A percentile compares a stretch with the other conserved stretches of the same genome.
phyloP scores from a whole-genome alignment of 2,329 filamentous ascomycete species.

The Blastomyces gilchristii region DNA sequence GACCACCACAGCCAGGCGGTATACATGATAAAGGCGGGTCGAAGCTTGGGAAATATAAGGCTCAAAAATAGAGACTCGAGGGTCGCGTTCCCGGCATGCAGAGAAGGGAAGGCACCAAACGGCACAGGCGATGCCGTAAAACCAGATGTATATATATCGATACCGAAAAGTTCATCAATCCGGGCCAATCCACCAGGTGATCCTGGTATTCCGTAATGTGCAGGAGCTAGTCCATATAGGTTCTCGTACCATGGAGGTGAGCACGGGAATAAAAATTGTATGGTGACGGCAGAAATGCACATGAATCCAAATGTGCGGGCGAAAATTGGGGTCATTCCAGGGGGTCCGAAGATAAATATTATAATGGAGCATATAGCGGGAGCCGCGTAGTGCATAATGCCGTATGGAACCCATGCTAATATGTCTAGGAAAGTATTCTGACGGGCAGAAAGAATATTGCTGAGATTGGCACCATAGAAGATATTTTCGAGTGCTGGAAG shows the following conservation, averaged over 20 bases:
- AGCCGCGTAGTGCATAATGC: slow-evolving; percentile 78
- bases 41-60: slow-evolving; percentile 76
- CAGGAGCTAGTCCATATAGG: slow-evolving; percentile 77
- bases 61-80: slow-evolving; percentile 88
- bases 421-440: slow-evolving; percentile 75
- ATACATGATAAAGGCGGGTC: slow-evolving; percentile 70
- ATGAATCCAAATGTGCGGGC: slow-evolving; percentile 85
- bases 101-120: slow-evolving; percentile 87
- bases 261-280: slow-evolving; percentile 85
- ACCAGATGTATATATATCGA: slow-evolving; percentile 85
- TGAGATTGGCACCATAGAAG: slow-evolving; percentile 87
- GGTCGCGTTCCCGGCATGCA: slow-evolving; percentile 83
- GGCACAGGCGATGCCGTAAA: slow-evolving; percentile 86
- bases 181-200: slow-evolving; percentile 82
- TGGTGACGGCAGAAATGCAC: slow-evolving; percentile 75
- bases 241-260: slow-evolving; percentile 97
- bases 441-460: slow-evolving; percentile 88
- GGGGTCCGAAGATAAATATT: slow-evolving; percentile 82
- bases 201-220: slow-evolving; percentile 82
- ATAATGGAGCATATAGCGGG: slow-evolving; percentile 67
- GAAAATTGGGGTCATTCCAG: slow-evolving; percentile 73
- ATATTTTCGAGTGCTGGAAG: slow-evolving; percentile 93
- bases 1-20: slow-evolving; percentile 96
- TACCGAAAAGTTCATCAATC: slow-evolving; percentile 78
- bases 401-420: slow-evolving; percentile 87